Percentiles rank a stretch among this genome's conserved stretches.
phyloP scores from a whole-genome alignment of 257 asterid genomes.

The Lantana camara region DNA sequence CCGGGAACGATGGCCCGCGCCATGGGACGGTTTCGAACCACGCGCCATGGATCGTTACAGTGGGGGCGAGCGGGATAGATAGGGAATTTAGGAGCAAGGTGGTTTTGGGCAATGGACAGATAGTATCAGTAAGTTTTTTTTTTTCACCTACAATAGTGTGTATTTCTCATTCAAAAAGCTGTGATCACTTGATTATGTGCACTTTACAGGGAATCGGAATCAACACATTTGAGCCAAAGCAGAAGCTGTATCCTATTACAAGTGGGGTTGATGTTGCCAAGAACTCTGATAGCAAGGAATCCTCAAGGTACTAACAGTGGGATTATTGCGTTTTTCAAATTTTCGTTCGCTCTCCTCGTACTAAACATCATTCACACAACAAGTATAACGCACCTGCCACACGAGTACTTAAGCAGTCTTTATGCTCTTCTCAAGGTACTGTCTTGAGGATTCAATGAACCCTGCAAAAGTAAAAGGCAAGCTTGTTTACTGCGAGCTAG shows the following conservation, averaged over 20 bases:
- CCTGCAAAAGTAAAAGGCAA: constrained; percentile 81
- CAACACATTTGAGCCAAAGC: constrained; percentile 55
- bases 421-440: constrained; percentile 35
- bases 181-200: not conserved
- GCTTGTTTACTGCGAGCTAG: constrained; percentile 66
- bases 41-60: constrained; percentile 92
- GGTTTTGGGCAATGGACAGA: constrained; percentile 63
- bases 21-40: constrained; percentile 57
- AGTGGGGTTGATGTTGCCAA: constrained; percentile 71
- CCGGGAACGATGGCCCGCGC: constrained; percentile 80
- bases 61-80: constrained; percentile 84
- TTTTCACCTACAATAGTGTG: not conserved
- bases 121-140: constrained; percentile 52
- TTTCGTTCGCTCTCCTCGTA: too few species aligned
- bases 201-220: constrained; percentile 81
- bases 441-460: constrained; percentile 71
- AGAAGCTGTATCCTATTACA: constrained; percentile 66
- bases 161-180: not conserved
- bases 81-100: constrained; percentile 70
- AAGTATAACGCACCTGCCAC: too few species aligned
- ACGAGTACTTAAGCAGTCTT: not conserved
- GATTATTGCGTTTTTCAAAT: too few species aligned
- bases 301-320: constrained; percentile 57
- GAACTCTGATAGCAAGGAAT: constrained; percentile 47
- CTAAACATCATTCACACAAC: too few species aligned